A percentile compares a stretch with the other conserved stretches of the same genome.
Conservation (phyloP, 2,329 filamentous ascomycete genomes). For the Helicocarpus griseus region DNA sequence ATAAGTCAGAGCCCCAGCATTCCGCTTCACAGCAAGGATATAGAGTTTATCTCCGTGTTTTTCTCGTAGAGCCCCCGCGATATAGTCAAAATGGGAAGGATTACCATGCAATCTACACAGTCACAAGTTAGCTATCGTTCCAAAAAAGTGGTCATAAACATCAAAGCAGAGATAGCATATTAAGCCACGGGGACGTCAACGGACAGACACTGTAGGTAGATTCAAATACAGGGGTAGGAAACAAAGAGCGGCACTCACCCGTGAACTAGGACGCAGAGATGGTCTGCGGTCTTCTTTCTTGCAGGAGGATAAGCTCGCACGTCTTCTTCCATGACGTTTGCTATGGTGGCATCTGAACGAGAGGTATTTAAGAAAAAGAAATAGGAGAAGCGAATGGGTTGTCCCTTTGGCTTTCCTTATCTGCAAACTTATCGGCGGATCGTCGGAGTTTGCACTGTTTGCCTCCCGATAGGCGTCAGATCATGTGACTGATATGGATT, state of each 20-base stretch:
- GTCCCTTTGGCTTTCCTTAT: neutral
- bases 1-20: constrained; percentile 51
- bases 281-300: constrained; percentile 27
- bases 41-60: constrained; percentile 42
- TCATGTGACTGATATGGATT: neutral
- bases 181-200: no score
- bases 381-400: neutral
- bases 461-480: neutral
- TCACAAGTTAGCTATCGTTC: constrained; percentile 3
- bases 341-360: neutral
- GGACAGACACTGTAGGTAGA: neutral
- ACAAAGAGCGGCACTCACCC: constrained; percentile 35
- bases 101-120: constrained; percentile 49
- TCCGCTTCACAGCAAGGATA: constrained; percentile 47
- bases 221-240: neutral
- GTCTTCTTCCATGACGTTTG: neutral
- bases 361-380: neutral
- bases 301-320: neutral
- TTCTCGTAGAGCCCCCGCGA: constrained; percentile 43
- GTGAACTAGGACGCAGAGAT: constrained; percentile 54
- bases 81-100: constrained; percentile 47
- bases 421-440: neutral
- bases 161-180: neutral
- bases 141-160: neutral
- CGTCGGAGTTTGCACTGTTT: neutral